These are phyloP conservation scores for Sechiopsis laciniata DNA, from an alignment of 306 rosid species.

Conservation along the genomic window DNA sequence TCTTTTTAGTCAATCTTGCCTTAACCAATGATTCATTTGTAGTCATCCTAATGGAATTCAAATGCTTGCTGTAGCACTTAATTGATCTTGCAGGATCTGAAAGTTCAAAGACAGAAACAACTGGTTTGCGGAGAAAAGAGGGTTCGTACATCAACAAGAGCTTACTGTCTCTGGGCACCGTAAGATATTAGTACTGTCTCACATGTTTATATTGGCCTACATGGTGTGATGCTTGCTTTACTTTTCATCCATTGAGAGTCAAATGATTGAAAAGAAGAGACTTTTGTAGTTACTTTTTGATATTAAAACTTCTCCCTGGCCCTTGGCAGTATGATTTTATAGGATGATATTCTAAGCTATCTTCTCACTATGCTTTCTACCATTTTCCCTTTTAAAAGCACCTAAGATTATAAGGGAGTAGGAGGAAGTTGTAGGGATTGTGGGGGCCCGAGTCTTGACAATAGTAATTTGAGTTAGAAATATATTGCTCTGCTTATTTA, in stretches of 20 bases:
- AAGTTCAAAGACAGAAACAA: constrained; percentile 86
- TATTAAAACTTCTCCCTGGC: background rate
- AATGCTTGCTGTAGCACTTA: constrained; percentile 60
- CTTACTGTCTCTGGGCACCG: constrained; percentile 85
- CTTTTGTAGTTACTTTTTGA: background rate
- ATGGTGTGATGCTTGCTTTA: background rate
- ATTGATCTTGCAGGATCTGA: constrained; percentile 95
- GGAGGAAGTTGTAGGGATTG: background rate
- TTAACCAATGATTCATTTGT: constrained; percentile 13
- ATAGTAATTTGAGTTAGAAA: background rate
- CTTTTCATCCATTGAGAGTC: background rate
- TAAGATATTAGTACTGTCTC: constrained; percentile 32
- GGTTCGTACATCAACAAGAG: constrained; percentile 88
- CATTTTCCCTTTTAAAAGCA: background rate
- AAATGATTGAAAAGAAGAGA: constrained; percentile 10
- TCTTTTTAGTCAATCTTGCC: constrained; percentile 14
- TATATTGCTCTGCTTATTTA: background rate
- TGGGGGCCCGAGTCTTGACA: background rate
- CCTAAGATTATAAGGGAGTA: background rate
- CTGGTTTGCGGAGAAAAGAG: constrained; percentile 81
- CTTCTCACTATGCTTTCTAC: background rate
- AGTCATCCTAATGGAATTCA: constrained; percentile 20
- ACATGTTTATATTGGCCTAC: background rate
- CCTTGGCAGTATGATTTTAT: background rate
- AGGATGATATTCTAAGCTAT: background rate